phyloP scores from a whole-genome alignment of 768 basidiomycete genomes.

The Coprinopsis strossmayeri region DNA sequence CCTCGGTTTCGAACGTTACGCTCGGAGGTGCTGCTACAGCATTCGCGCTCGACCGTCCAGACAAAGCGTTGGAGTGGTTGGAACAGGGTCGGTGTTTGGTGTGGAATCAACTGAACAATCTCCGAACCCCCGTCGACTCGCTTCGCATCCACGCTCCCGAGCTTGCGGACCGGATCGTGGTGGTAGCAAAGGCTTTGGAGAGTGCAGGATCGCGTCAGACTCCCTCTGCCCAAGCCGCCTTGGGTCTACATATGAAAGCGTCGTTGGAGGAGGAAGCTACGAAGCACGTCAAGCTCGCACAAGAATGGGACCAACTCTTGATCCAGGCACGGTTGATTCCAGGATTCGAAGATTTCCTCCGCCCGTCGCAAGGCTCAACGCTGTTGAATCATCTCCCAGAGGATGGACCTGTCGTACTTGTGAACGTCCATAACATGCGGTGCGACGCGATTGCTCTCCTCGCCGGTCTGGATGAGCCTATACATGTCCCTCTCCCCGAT shows the following conservation, averaged over 20 bases:
- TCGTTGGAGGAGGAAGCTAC: neutral
- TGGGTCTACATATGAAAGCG: neutral
- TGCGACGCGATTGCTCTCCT: constrained; percentile 12
- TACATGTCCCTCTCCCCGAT: constrained; percentile 3
- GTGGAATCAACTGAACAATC: constrained; percentile 16
- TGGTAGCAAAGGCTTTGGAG: neutral
- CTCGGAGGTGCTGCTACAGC: too few species aligned
- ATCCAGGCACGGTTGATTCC: neutral
- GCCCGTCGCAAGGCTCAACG: neutral
- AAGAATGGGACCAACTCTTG: constrained; percentile 3
- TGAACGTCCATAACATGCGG: constrained; percentile 8
- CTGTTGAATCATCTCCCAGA: constrained; percentile 1
- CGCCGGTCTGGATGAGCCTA: neutral
- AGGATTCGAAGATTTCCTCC: constrained; percentile 5
- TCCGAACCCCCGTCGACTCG: constrained; percentile 16
- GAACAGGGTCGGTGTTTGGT: constrained; percentile 15
- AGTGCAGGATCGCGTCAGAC: neutral
- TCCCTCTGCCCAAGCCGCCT: too few species aligned
- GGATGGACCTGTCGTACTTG: constrained; percentile 7
- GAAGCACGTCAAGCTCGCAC: neutral
- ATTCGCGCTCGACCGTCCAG: too few species aligned
- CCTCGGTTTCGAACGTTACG: too few species aligned
- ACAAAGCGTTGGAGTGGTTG: too few species aligned
- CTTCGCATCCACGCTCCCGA: constrained; percentile 13
- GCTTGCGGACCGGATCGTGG: constrained; percentile 12